These are phyloP conservation scores for Setomelanomma holmii DNA, from an alignment of 2,329 filamentous ascomycete genomes.

Conservation along the genomic window DNA sequence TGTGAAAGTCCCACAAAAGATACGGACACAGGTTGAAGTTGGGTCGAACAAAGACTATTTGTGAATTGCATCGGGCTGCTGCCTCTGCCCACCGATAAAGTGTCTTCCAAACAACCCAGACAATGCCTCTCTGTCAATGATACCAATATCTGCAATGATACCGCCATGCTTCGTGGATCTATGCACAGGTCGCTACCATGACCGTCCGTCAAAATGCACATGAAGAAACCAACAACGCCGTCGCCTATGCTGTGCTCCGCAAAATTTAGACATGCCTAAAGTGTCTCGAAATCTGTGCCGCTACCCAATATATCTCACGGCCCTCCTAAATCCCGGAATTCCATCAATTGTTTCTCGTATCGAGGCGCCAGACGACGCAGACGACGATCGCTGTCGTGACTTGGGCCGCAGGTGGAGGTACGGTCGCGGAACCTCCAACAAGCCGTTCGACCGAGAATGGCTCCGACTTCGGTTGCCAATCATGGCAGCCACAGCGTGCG, in stretches of 20 bases:
- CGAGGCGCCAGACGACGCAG: slow-evolving; percentile 3
- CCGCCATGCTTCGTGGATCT: background rate
- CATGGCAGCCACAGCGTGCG: background rate
- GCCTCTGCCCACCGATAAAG: no score
- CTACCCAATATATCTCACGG: slow-evolving; percentile 14
- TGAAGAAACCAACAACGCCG: background rate
- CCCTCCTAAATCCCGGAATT: slow-evolving; percentile 14
- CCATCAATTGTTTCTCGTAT: slow-evolving; percentile 13
- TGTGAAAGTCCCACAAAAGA: background rate
- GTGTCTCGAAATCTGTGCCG: background rate
- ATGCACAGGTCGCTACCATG: background rate
- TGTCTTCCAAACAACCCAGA: no score
- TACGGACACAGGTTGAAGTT: no score
- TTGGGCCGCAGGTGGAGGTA: background rate
- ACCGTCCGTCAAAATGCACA: background rate
- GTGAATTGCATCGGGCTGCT: no score
- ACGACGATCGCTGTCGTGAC: slow-evolving; percentile 11
- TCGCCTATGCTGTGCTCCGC: background rate
- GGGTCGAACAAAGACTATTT: no score
- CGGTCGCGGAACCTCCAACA: slow-evolving; percentile 9
- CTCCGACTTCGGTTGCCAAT: slow-evolving; percentile 10
- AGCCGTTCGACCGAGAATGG: background rate
- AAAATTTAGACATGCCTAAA: background rate
- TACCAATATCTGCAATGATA: background rate
- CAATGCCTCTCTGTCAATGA: no score